Evolutionary conservation across 495 filamentous ascomycete species (phyloP), one percentile per base, ranked within the genome.

Genomic region (Penicillium maclennaniae): DNA sequence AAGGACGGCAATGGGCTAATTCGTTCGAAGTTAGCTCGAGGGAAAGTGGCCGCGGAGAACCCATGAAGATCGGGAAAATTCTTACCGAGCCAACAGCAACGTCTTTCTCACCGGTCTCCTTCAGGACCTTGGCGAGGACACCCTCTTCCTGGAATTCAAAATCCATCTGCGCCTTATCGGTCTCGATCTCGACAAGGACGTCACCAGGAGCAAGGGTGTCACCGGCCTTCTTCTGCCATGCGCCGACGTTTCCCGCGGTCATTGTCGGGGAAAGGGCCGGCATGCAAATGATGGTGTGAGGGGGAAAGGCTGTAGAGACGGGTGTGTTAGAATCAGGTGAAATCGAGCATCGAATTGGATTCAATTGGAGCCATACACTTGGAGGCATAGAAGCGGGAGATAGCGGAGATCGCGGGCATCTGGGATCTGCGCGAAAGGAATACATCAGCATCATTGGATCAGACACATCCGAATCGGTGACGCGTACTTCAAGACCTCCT

Each of bases 161-260:
- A 79, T 99, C 95, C 95, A 99, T 99, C 74, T 99, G 95, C 39
- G 95, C 95, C 80, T 99, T 99, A 73, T 99, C 95, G 65, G 95
- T 99, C 79, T 99, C 95, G 67, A 99, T 97, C 79, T 99, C 95
- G 26, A 97, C 95, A 53, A 99, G 74, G n/a, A 97, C 92, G 73
- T 99, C 95, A 66, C 95, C 95, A 42, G 95, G 91, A 51, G 82
- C 71, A 66, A 99, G 85, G 47, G 74, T 63, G 69, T 99, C 95
- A 68, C 95, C 95, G 62, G 84, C 79, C 77, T 96, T 91, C 83
- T 97, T 97, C 76, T 97, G 88, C 95, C 95, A 99, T 47, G 87
- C 80, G 55, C 95, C 95, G 73, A 99, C 96, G 75, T 96, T 96
- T 59, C 95, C 95, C 43, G 88, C 79, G 36, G 87, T 89, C 95